phyloP scores from a whole-genome alignment of 2,329 filamentous ascomycete genomes.

The Penicillium sclerotigenum region DNA sequence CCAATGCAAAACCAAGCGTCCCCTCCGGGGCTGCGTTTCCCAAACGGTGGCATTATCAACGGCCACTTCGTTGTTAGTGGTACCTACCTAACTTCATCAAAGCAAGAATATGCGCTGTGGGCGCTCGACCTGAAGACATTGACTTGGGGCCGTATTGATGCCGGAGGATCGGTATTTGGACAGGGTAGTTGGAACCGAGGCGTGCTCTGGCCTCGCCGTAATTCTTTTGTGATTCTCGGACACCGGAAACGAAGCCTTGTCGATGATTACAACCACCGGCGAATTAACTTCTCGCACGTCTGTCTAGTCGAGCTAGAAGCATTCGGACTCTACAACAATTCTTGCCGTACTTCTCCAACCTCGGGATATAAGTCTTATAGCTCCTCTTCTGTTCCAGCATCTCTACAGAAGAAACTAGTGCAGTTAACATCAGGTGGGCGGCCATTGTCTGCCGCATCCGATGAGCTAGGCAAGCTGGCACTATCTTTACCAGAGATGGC shows the following conservation, averaged over 20 bases:
- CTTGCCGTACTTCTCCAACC: slow-evolving; percentile 70
- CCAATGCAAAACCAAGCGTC: slow-evolving; percentile 79
- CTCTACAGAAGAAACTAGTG: slow-evolving; percentile 49
- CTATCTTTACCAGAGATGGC: slow-evolving; percentile 77
- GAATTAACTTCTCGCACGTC: slow-evolving; percentile 95
- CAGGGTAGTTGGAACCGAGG: slow-evolving; percentile 98
- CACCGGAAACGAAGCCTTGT: slow-evolving; percentile 91
- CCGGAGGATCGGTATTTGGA: slow-evolving; percentile 88
- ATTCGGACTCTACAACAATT: slow-evolving; percentile 96
- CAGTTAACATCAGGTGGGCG: slow-evolving; percentile 69
- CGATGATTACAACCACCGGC: slow-evolving; percentile 95
- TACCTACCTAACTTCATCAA: slow-evolving; percentile 94
- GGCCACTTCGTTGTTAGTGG: slow-evolving; percentile 96
- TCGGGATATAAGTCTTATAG: slow-evolving; percentile 84
- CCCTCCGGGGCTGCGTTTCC: slow-evolving; percentile 88
- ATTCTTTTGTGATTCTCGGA: slow-evolving; percentile 92
- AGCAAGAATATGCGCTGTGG: slow-evolving; percentile 97
- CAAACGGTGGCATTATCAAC: slow-evolving; percentile 92
- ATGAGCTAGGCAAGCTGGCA: slow-evolving; percentile 80
- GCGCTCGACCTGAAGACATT: slow-evolving; percentile 83
- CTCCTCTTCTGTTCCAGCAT: slow-evolving; percentile 60
- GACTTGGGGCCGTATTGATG: slow-evolving; percentile 94
- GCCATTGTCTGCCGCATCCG: slow-evolving; percentile 70
- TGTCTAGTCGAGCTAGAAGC: slow-evolving; percentile 97
- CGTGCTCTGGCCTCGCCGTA: slow-evolving; percentile 86